These are phyloP conservation scores for Barnettozyma wickerhamii DNA, from an alignment of 805 yeast genomes.

Conservation along the genomic window DNA sequence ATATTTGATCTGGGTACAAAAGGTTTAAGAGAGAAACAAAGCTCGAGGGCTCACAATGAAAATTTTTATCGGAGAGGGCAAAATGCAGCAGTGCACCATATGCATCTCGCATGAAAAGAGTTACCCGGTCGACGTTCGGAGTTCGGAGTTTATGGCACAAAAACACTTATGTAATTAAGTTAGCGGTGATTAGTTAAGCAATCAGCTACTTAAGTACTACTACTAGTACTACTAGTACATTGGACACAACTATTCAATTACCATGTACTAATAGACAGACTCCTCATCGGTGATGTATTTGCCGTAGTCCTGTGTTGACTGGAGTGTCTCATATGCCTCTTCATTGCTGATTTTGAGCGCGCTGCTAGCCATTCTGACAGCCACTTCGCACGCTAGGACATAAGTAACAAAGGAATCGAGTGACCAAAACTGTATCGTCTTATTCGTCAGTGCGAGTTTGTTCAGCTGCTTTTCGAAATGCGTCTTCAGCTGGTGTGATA, in stretches of 20 bases:
- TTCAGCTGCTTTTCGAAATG: conserved; percentile 29
- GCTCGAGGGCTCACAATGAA: no score
- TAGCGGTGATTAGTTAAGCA: no score
- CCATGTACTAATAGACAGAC: conserved; percentile 11
- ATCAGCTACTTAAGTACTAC: no score
- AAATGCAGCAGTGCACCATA: no score
- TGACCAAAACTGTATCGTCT: conserved; percentile 59
- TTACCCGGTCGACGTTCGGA: no score
- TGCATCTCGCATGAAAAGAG: no score
- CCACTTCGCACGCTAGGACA: conserved; percentile 61
- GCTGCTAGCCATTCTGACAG: conserved; percentile 44
- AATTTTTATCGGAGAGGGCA: no score
- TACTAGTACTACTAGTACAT: no score
- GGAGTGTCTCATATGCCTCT: conserved; percentile 44
- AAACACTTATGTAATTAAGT: no score
- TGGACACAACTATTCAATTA: no score
- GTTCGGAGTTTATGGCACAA: no score
- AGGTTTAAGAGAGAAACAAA: neutral
- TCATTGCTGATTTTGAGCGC: conserved; percentile 38
- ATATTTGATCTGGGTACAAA: neutral
- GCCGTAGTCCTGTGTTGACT: conserved; percentile 47
- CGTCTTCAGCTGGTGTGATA: conserved; percentile 40
- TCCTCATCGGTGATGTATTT: conserved; percentile 23
- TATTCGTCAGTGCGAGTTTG: conserved; percentile 28
- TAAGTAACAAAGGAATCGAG: conserved; percentile 48